Percentiles rank a stretch among this genome's conserved stretches.
These are phyloP conservation scores for Garcia nutans DNA, from an alignment of 345 rosid genomes.

Conservation along the genomic window DNA sequence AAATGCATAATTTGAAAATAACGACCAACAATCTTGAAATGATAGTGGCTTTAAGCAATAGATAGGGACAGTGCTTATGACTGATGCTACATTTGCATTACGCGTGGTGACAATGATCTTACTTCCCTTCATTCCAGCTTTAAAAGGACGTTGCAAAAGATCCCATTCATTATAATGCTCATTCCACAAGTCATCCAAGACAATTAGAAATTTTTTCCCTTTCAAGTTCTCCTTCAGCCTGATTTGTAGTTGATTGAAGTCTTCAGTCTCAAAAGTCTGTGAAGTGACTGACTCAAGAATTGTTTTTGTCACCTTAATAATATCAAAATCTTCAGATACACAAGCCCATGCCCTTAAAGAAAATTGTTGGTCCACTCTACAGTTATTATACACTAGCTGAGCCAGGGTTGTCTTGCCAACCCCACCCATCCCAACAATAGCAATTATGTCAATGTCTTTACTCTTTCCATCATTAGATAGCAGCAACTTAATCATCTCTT, in stretches of 20 bases:
- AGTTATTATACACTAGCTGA: neutral
- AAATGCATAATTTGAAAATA: conserved; percentile 10
- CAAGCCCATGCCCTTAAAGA: conserved; percentile 6
- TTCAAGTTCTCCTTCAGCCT: neutral
- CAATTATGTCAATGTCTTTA: neutral
- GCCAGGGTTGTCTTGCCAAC: conserved; percentile 16
- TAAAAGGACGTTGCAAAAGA: neutral
- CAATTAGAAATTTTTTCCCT: neutral
- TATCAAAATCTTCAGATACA: neutral
- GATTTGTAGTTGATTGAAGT: neutral
- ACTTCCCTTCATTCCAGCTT: neutral
- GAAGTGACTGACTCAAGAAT: neutral
- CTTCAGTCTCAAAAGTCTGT: neutral
- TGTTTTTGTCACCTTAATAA: neutral
- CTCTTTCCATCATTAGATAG: neutral
- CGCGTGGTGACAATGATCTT: neutral
- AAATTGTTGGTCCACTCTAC: neutral
- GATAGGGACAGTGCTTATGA: neutral
- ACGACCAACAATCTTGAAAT: conserved; percentile 9
- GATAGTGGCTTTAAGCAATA: neutral
- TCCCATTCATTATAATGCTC: neutral
- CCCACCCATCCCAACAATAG: conserved; percentile 22
- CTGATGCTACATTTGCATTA: neutral
- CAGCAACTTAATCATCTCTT: conserved; percentile 13
- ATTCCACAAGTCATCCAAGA: conserved; percentile 19